Conservation (phyloP, 2,329 filamentous ascomycete genomes). For the Ampelomyces quisqualis region DNA sequence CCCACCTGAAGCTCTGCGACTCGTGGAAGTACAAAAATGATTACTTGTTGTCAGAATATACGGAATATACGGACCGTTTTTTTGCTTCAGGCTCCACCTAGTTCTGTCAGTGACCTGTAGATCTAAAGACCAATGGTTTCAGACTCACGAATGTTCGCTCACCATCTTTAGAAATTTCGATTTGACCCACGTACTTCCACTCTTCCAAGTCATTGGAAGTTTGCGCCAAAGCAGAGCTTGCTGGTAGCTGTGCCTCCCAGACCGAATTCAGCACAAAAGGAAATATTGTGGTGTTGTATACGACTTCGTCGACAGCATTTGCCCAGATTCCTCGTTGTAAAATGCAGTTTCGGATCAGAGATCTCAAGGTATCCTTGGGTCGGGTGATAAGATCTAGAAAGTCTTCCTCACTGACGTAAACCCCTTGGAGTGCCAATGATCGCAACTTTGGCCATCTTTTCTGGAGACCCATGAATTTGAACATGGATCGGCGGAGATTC, state of each 20-base stretch:
- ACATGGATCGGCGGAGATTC: background rate
- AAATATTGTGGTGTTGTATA: constrained; percentile 18
- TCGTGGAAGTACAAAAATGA: background rate
- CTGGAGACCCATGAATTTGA: constrained; percentile 14
- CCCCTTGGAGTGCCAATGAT: constrained; percentile 21
- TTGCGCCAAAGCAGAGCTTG: background rate
- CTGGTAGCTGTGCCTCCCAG: constrained; percentile 12
- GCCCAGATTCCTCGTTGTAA: constrained; percentile 25
- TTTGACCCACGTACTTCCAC: constrained; percentile 15
- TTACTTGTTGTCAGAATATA: background rate
- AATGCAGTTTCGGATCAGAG: constrained; percentile 18
- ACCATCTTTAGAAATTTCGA: constrained; percentile 6
- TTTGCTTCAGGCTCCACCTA: constrained; percentile 8
- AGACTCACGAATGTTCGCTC: constrained; percentile 19
- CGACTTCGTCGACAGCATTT: constrained; percentile 29
- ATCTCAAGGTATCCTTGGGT: constrained; percentile 21
- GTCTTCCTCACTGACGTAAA: constrained; percentile 20
- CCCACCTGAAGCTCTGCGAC: too few relatives aligned
- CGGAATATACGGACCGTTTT: constrained; percentile 7
- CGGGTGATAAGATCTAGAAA: constrained; percentile 20
- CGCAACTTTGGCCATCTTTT: constrained; percentile 27
- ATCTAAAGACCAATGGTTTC: background rate
- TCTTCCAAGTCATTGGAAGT: background rate
- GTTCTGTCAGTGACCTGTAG: background rate
- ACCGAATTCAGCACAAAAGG: constrained; percentile 23